Conservation (phyloP, 768 basidiomycete genomes). For the Agaricus sinodeliciosus region DNA sequence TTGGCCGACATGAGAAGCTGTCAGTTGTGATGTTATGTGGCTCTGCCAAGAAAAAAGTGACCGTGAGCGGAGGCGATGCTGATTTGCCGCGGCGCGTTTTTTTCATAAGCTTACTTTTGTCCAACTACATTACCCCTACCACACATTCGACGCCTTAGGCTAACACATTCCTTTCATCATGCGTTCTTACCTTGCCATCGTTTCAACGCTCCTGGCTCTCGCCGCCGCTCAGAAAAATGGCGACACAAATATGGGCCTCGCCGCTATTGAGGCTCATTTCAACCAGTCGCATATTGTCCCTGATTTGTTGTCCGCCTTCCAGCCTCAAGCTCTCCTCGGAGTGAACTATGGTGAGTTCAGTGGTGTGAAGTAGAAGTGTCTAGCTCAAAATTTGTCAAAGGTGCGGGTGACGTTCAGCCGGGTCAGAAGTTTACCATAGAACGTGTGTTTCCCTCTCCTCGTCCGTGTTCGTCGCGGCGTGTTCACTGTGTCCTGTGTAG, state of each 20-base stretch:
- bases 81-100: not conserved
- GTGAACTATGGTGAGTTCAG: constrained; percentile 36
- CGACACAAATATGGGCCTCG: constrained; percentile 37
- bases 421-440: constrained; percentile 54
- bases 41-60: too few relatives aligned
- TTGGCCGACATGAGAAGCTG: too few relatives aligned
- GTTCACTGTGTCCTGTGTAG: constrained; percentile 27
- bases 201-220: constrained; percentile 34
- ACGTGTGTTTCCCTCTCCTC: constrained; percentile 33
- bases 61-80: too few relatives aligned
- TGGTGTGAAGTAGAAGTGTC: not conserved
- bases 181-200: constrained; percentile 25
- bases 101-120: not conserved
- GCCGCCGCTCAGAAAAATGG: constrained; percentile 33
- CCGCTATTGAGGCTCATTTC: constrained; percentile 67
- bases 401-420: constrained; percentile 41
- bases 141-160: constrained; percentile 6
- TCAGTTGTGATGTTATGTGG: too few relatives aligned
- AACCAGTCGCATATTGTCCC: constrained; percentile 55
- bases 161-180: constrained; percentile 21
- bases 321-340: constrained; percentile 50
- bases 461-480: not conserved
- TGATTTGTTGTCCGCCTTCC: constrained; percentile 49
- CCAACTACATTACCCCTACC: not conserved
- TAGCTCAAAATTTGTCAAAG: constrained; percentile 16